Evolutionary conservation across 2,329 filamentous ascomycete species (phyloP).

Genomic region (Colletotrichum sublineola): DNA sequence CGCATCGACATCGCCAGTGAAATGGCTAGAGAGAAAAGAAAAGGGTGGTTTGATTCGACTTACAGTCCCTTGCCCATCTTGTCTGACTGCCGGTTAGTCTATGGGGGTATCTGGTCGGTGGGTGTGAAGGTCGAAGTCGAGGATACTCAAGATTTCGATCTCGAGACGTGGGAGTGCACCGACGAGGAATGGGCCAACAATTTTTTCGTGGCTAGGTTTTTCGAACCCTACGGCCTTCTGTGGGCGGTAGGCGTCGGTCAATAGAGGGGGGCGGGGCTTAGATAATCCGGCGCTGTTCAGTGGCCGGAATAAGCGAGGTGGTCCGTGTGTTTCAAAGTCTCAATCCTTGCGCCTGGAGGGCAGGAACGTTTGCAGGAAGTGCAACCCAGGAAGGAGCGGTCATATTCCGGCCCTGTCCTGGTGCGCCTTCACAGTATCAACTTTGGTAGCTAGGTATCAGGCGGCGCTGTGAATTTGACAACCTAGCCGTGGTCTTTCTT

Average conservation of each 20-base stretch:
- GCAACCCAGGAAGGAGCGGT: neutral
- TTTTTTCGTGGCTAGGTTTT: conserved; percentile 37
- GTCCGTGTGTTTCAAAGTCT: neutral
- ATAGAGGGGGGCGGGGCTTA: conserved; percentile 16
- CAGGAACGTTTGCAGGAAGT: neutral
- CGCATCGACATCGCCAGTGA: conserved; percentile 14
- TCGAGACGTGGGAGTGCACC: conserved; percentile 31
- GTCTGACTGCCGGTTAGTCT: conserved; percentile 49
- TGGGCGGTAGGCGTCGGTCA: neutral
- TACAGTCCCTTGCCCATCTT: conserved; percentile 77
- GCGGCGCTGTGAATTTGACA: too few relatives aligned
- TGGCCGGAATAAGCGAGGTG: conserved; percentile 25
- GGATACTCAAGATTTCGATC: conserved; percentile 3
- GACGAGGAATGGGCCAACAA: neutral
- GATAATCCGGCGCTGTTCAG: conserved; percentile 19
- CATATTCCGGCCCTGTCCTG: too few relatives aligned
- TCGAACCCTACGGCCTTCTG: conserved; percentile 28
- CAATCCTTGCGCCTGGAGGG: neutral
- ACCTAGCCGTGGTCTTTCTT: neutral
- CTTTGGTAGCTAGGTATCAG: neutral
- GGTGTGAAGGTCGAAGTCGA: conserved; percentile 38
- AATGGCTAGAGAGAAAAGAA: neutral
- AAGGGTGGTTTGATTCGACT: conserved; percentile 50
- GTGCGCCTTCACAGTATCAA: neutral
- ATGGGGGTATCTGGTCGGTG: conserved; percentile 42